Evolutionary conservation across 257 asterid genomes (phyloP), one percentile per base, ranked within the genome.

Genomic region (Salvia miltiorrhiza): DNA sequence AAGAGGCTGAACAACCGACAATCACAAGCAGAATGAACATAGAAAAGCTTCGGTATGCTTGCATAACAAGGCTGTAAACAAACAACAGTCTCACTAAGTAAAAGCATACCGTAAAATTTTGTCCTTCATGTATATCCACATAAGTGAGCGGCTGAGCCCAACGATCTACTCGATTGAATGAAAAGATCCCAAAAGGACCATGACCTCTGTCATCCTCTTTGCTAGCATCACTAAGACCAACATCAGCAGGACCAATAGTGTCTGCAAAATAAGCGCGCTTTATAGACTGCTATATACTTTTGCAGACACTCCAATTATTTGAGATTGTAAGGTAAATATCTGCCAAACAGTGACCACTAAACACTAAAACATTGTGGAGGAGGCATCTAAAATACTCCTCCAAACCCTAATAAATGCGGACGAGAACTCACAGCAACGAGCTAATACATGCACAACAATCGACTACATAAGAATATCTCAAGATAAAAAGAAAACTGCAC

Each of bases 71-170:
- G 32, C 45, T 53, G 20, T 17, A 28, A 70, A 57, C 21, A 65
- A 58, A 48, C 45, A 40, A 47, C 33, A 65, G 54, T 49, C 49
- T 48, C 21, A 71, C 48, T 48, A 65, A 58, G 63, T 20, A 33
- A 67, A 63, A 74, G 61, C 77, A 72, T 83, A 93, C 99, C 63
- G 96, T 87, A 81, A 93, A 93, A 72, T 67, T 75, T 70, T 80
- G 65, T 32, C 88, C 88, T 71, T 90, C 97, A 1, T 93, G 92
- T 68, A 93, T 70, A 79, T 86, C 94, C 74, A 93, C 81, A 60
- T 93, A 93, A 24, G 92, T 90, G 70, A 93, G 81, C 33, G 97
- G 99, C 71, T 90, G 98, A 63, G 93, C 78, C 98, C 97, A 93
- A 62, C 95, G 80, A 85, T 82, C 84, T 14, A 81, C 90, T 84